Evolutionary conservation across 2,329 filamentous ascomycete genomes (phyloP).

Genomic region (Colletotrichum musae): DNA sequence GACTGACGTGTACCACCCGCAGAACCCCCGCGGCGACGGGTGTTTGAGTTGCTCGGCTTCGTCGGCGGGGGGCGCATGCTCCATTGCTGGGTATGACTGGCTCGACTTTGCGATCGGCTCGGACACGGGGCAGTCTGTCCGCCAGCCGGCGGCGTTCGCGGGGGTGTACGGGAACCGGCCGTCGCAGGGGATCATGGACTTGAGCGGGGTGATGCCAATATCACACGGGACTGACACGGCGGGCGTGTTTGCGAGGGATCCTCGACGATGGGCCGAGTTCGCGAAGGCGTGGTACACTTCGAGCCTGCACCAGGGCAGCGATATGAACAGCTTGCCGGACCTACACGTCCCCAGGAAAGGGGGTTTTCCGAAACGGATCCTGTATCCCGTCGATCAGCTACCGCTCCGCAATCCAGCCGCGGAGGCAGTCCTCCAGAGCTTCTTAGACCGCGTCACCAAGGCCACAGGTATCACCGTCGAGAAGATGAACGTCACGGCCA

Average conservation of each 20-base stretch:
- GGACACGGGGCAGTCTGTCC: conserved; percentile 46
- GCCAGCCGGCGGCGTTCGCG: conserved; percentile 46
- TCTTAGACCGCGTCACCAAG: conserved; percentile 52
- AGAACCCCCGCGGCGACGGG: conserved; percentile 63
- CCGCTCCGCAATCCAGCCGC: conserved; percentile 57
- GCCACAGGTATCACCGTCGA: conserved; percentile 55
- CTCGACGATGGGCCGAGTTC: conserved; percentile 50
- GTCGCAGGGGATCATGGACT: conserved; percentile 45
- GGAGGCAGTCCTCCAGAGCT: conserved; percentile 53
- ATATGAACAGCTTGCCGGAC: conserved; percentile 54
- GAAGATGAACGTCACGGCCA: conserved; percentile 54
- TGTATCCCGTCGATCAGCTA: conserved; percentile 58
- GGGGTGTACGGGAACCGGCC: conserved; percentile 49
- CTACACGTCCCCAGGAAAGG: conserved; percentile 52
- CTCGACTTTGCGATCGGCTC: conserved; percentile 45
- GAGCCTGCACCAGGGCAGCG: conserved; percentile 49
- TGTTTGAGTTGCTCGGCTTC: conserved; percentile 52
- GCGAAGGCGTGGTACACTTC: conserved; percentile 56
- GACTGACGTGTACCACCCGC: conserved; percentile 56
- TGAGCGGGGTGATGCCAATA: conserved; percentile 45
- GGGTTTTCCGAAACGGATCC: conserved; percentile 53
- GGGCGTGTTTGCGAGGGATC: conserved; percentile 47
- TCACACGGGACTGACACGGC: conserved; percentile 47
- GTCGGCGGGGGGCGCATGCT: conserved; percentile 46
- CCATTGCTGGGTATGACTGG: conserved; percentile 49